Conservation (phyloP, 2,329 filamentous ascomycete genomes). For the Fusarium fujikuroi region DNA sequence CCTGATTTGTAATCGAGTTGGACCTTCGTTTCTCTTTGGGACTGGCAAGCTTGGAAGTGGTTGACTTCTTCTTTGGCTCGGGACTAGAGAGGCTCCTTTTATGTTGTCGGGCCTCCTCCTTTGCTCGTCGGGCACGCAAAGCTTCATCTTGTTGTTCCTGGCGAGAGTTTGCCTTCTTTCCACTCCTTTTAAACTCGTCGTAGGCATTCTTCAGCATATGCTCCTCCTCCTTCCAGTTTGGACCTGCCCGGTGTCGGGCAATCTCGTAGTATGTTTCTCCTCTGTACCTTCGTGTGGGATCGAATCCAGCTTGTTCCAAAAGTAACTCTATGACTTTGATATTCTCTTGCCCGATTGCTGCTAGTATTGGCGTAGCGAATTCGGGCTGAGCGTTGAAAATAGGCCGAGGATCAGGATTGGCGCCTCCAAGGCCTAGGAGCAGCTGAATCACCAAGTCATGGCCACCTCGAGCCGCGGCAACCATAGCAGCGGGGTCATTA, state of each 20-base stretch:
- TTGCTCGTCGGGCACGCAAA: constrained; percentile 56
- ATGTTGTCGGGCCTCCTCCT: constrained; percentile 55
- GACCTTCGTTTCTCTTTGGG: constrained; percentile 62
- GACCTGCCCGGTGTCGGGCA: constrained; percentile 82
- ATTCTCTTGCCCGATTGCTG: constrained; percentile 90
- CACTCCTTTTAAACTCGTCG: constrained; percentile 68
- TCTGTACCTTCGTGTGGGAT: constrained; percentile 81
- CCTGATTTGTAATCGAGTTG: constrained; percentile 54
- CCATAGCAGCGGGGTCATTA: constrained; percentile 85
- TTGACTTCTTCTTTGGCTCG: constrained; percentile 57
- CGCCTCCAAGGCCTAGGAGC: constrained; percentile 73
- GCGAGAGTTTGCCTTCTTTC: constrained; percentile 63
- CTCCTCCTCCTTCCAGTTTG: constrained; percentile 90
- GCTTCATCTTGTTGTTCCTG: constrained; percentile 59
- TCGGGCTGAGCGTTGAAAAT: constrained; percentile 70
- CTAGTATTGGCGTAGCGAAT: constrained; percentile 90
- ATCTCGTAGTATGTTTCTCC: constrained; percentile 89
- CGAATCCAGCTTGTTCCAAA: constrained; percentile 79
- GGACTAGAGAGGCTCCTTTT: constrained; percentile 64
- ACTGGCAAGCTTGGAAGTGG: constrained; percentile 52
- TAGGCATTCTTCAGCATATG: constrained; percentile 81
- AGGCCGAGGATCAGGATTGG: constrained; percentile 75
- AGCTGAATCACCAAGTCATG: constrained; percentile 89
- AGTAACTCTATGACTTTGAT: constrained; percentile 85
- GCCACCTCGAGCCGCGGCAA: constrained; percentile 90